These are phyloP conservation scores for Sclerotiophoma versabilis DNA, from an alignment of 2,329 filamentous ascomycete genomes.

Conservation along the genomic window DNA sequence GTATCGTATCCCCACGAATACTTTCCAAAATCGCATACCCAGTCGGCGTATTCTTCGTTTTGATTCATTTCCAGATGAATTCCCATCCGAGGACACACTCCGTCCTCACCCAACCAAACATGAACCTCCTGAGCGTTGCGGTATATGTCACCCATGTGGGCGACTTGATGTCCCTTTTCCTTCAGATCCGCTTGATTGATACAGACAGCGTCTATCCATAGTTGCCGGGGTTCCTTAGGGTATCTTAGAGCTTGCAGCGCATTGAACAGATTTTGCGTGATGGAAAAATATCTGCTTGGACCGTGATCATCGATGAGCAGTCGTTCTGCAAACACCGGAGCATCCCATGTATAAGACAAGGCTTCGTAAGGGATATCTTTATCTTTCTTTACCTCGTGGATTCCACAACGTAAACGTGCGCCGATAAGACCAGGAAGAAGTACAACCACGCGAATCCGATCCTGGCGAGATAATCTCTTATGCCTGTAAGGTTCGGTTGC, in stretches of 20 bases:
- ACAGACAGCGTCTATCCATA: not conserved
- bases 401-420: no score
- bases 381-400: no score
- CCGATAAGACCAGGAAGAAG: no score
- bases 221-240: not conserved
- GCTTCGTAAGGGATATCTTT: no score
- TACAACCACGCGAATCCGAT: no score
- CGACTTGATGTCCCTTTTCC: not conserved
- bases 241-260: not conserved
- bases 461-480: no score
- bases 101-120: not conserved
- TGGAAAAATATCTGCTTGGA: not conserved
- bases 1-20: no score
- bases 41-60: not conserved
- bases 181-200: not conserved
- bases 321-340: not conserved
- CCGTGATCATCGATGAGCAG: not conserved
- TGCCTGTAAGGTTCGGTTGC: no score
- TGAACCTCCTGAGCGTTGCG: not conserved
- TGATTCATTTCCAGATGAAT: not conserved
- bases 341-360: not conserved
- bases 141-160: not conserved
- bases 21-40: not conserved
- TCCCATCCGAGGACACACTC: no score
- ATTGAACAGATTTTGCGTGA: not conserved